Evolutionary conservation across 2,329 filamentous ascomycete species (phyloP).

Genomic region (Malbranchea cinnamomea): DNA sequence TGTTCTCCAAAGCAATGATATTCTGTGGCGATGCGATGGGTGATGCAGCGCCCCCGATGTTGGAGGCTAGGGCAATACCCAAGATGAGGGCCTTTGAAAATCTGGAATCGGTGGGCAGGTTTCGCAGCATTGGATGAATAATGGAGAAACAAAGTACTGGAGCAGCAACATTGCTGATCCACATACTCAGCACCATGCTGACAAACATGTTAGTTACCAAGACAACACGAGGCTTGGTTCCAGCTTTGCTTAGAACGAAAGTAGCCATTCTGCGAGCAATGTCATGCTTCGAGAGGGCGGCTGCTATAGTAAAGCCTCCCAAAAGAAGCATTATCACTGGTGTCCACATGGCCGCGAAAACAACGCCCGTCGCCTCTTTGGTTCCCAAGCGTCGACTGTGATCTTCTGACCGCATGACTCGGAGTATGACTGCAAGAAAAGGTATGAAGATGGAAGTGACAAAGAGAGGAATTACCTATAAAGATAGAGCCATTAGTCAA

Average conservation of each 20-base stretch:
- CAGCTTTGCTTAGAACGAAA: constrained; percentile 89
- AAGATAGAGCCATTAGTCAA: constrained; percentile 1
- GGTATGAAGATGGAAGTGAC: constrained; percentile 90
- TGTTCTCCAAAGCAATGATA: constrained; percentile 89
- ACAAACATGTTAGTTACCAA: constrained; percentile 98
- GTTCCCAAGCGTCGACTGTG: constrained; percentile 56
- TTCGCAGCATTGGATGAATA: constrained; percentile 92
- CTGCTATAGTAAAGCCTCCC: constrained; percentile 89
- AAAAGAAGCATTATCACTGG: constrained; percentile 97
- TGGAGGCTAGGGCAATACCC: constrained; percentile 86
- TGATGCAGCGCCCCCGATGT: constrained; percentile 90
- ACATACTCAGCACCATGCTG: constrained; percentile 94
- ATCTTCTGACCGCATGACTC: constrained; percentile 66
- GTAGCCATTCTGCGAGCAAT: constrained; percentile 97
- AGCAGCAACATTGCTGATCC: constrained; percentile 95
- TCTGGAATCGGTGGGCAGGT: constrained; percentile 72
- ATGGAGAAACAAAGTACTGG: constrained; percentile 96
- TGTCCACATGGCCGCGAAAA: constrained; percentile 97
- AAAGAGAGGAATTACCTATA: constrained; percentile 80
- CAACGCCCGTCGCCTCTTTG: constrained; percentile 64
- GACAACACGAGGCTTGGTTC: constrained; percentile 76
- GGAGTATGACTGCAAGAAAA: constrained; percentile 76
- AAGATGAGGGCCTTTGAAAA: constrained; percentile 94
- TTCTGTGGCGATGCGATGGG: constrained; percentile 97
- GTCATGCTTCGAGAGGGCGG: constrained; percentile 88